Evolutionary conservation across 768 basidiomycete genomes (phyloP), one percentile per base, ranked within the genome.

Genomic region (Amanita pallidorosea): DNA sequence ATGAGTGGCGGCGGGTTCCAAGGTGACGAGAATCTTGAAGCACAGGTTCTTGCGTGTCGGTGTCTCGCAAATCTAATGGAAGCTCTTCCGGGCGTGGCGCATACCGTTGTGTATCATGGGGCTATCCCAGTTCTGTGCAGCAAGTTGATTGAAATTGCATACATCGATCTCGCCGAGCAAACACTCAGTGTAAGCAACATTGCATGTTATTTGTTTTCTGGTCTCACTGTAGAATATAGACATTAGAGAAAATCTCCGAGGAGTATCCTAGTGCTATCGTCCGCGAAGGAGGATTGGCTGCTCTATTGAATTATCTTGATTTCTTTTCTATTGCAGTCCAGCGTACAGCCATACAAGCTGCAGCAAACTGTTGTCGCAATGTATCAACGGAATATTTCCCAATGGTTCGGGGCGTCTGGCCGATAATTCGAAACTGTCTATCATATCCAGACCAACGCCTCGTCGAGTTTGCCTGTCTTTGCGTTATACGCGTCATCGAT

Each of bases 241-340:
- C 95, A 0, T 73, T 96, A 71, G 91, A 97, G 70, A 99, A 99
- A 70, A 94, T 99, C 33, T 95, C 95, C 3, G 92, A 95, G 63
- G 96, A 98, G 66, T 94, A 93, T 57, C 94, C 96, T 1, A 86
- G 87, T 56, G 83, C 93, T 13, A 96, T 99, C 58, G 93, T 96
- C 20, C 84, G 92, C 50, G 96, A 97, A 69, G 92, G 92, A 47
- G 96, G 96, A 23, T 75, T 99, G 17, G 81, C 88, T 8, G 94
- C 95, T 23, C 72, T 98, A 35, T 80, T 98, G 59, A 92, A 89
- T 63, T 97, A 89, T 67, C 82, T 99, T 58, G 95, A 98, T 69
- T 99, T 99, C 71, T 98, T 98, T 70, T 93, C 91, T 13, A 97
- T 94, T 59, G 89, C 93, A 27, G 94, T 97, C 11, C 96, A 99